Conservation (phyloP, 257 asterid species). For the Haberlea rhodopensis region DNA sequence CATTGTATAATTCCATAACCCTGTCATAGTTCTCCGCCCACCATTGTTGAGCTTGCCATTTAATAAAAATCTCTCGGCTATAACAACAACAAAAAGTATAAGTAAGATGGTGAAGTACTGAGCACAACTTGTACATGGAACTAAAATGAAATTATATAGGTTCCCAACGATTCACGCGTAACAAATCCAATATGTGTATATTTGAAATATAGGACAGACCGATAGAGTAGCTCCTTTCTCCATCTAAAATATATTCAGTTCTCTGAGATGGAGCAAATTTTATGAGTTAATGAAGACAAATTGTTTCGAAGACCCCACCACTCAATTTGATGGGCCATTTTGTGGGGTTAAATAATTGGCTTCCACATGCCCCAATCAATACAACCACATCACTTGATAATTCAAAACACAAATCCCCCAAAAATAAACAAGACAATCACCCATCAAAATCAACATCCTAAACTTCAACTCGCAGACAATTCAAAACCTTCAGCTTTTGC, state of each 20-base stretch:
- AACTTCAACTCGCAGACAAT: conserved; percentile 42
- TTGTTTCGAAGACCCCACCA: conserved; percentile 49
- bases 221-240: conserved; percentile 22
- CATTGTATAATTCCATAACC: conserved; percentile 87
- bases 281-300: conserved; percentile 37
- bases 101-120: conserved; percentile 24
- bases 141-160: too few relatives aligned
- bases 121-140: not conserved
- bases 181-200: not conserved
- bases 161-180: not conserved
- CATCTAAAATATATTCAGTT: conserved; percentile 23
- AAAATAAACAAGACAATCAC: conserved; percentile 37
- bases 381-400: conserved; percentile 47
- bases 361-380: conserved; percentile 59
- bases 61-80: conserved; percentile 90
- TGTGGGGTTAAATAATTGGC: conserved; percentile 44
- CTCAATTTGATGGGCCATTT: conserved; percentile 47
- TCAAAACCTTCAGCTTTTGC: conserved; percentile 39
- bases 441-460: conserved; percentile 34
- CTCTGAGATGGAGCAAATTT: conserved; percentile 33
- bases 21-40: conserved; percentile 88
- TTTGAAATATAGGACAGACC: not conserved
- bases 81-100: conserved; percentile 26
- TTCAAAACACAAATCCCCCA: conserved; percentile 21
- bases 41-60: conserved; percentile 93